phyloP scores from a whole-genome alignment of 2,329 filamentous ascomycete species.

The Aureobasidium vineae region DNA sequence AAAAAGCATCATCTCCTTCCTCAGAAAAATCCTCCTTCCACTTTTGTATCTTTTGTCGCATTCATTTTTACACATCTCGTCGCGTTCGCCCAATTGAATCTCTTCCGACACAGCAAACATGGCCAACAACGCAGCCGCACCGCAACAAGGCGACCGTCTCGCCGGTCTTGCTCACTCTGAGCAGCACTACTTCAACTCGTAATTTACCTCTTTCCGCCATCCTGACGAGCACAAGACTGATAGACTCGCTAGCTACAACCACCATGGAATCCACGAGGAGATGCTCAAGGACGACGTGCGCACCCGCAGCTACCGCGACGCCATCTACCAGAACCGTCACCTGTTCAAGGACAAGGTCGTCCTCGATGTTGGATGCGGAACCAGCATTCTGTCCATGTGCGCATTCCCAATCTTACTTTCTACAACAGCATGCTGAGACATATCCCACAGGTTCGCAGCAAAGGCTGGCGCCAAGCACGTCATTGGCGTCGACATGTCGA shows the following conservation, averaged over 20 bases:
- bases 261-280: constrained; percentile 87
- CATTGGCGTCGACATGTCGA: constrained; percentile 99
- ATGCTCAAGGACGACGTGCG: constrained; percentile 99
- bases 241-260: constrained; percentile 43
- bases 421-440: constrained; percentile 16
- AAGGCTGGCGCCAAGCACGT: constrained; percentile 97
- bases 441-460: constrained; percentile 76
- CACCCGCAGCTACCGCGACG: constrained; percentile 93
- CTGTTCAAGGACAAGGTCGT: constrained; percentile 90
- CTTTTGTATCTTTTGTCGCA: neutral
- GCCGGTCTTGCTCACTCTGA: constrained; percentile 85
- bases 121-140: constrained; percentile 33
- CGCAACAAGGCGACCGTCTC: constrained; percentile 43
- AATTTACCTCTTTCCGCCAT: constrained; percentile 29
- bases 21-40: constrained; percentile 1
- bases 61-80: neutral
- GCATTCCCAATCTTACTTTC: constrained; percentile 35
- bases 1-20: constrained; percentile 6
- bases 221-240: constrained; percentile 19
- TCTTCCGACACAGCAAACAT: constrained; percentile 20
- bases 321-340: constrained; percentile 96
- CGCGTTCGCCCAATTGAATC: neutral
- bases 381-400: constrained; percentile 97
- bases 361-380: constrained; percentile 96
- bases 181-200: constrained; percentile 99